These are phyloP conservation scores for Colletotrichum lindemuthianum DNA, from an alignment of 2,329 filamentous ascomycete species.

Conservation along the genomic window DNA sequence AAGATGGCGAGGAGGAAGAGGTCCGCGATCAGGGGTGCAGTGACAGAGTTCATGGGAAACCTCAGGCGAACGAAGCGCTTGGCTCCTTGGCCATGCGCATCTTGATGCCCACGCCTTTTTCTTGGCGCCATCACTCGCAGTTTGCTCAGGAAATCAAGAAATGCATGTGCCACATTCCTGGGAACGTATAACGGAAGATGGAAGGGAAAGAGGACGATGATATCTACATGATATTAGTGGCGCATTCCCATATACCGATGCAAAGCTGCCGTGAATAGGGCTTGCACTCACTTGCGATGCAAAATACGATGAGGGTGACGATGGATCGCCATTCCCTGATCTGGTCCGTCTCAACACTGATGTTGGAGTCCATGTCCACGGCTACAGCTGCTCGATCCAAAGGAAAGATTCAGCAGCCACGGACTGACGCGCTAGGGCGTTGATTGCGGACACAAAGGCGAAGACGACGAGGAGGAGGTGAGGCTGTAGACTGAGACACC, in stretches of 20 bases:
- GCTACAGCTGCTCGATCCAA: neutral
- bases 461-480: neutral
- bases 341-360: conserved; percentile 56
- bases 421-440: neutral
- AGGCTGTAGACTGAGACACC: neutral
- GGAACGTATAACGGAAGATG: conserved; percentile 72
- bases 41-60: conserved; percentile 77
- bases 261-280: neutral
- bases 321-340: conserved; percentile 77
- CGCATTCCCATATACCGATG: too few species aligned
- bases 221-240: conserved; percentile 56
- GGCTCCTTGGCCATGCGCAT: conserved; percentile 40
- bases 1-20: conserved; percentile 76
- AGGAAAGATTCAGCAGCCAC: neutral
- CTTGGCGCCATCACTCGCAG: conserved; percentile 56
- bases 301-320: conserved; percentile 74
- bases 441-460: neutral
- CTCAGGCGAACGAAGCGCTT: conserved; percentile 59
- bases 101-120: conserved; percentile 34
- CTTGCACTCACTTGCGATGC: conserved; percentile 73
- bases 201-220: conserved; percentile 76
- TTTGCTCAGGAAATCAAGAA: conserved; percentile 53
- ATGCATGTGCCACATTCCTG: conserved; percentile 54
- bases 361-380: conserved; percentile 39
- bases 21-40: conserved; percentile 75